Percentiles rank a stretch among this genome's conserved stretches.
These are phyloP conservation scores for Pestalotiopsis sp. DNA, from an alignment of 2,329 filamentous ascomycete species.

Conservation along the genomic window DNA sequence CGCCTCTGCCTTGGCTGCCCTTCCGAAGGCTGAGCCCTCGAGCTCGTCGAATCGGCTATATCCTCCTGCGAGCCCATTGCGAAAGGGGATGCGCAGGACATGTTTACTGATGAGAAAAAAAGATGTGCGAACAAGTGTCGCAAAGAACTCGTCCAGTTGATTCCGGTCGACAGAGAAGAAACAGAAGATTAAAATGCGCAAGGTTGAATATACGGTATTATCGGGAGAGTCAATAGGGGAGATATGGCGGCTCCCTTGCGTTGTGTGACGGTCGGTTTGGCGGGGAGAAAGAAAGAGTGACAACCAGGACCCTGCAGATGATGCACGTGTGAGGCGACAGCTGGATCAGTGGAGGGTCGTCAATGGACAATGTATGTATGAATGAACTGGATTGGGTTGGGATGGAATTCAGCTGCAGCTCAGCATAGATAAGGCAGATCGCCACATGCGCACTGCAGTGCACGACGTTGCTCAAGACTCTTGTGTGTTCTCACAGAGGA, in stretches of 20 bases:
- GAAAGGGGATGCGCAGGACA: constrained; percentile 33
- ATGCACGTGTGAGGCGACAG: constrained; percentile 2
- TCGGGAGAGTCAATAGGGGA: not conserved
- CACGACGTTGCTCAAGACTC: not conserved
- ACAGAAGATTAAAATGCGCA: too few relatives aligned
- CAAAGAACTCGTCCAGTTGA: too few relatives aligned
- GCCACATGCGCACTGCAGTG: not conserved
- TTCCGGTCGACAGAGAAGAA: too few relatives aligned
- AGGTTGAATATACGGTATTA: not conserved
- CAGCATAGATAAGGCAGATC: not conserved
- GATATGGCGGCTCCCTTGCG: not conserved
- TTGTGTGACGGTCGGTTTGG: not conserved
- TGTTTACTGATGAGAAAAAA: constrained; percentile 20
- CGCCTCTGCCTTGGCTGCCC: constrained; percentile 41
- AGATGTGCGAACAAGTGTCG: not conserved
- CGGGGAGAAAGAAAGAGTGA: not conserved
- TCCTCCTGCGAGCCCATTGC: constrained; percentile 35
- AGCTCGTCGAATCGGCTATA: constrained; percentile 37
- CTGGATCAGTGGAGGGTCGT: not conserved
- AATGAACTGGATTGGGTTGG: not conserved
- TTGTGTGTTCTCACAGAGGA: not conserved
- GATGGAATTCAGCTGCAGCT: not conserved
- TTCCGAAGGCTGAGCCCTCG: constrained; percentile 41
- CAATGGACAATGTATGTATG: not conserved
- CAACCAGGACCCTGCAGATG: constrained; percentile 1